Evolutionary conservation across 495 filamentous ascomycete species (phyloP).

Genomic region (Penicillium soppii): DNA sequence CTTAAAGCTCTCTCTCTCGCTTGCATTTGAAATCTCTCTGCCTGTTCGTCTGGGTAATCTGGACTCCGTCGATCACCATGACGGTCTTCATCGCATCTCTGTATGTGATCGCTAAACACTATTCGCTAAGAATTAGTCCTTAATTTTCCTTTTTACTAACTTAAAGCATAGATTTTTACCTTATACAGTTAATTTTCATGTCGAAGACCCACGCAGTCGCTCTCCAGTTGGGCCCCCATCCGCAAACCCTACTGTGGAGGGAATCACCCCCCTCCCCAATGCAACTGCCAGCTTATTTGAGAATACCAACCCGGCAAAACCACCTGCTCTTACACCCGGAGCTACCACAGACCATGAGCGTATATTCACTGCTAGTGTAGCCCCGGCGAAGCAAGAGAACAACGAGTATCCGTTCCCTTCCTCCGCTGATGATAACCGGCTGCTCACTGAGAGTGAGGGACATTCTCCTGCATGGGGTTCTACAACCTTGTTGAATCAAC

Average conservation of each 20-base stretch:
- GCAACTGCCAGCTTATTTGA: conserved; percentile 41
- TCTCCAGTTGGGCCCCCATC: conserved; percentile 28
- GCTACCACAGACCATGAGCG: conserved; percentile 60
- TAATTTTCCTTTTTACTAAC: conserved; percentile 1
- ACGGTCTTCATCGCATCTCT: conserved; percentile 82
- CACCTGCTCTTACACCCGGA: conserved; percentile 49
- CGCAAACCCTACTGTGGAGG: conserved; percentile 28
- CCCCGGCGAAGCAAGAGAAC: conserved; percentile 30
- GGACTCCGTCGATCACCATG: conserved; percentile 50
- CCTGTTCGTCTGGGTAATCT: conserved; percentile 1
- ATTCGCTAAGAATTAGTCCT: background rate
- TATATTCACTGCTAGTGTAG: conserved; percentile 51
- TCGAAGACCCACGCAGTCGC: conserved; percentile 28
- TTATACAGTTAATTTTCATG: conserved; percentile 78
- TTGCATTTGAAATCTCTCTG: conserved; percentile 5
- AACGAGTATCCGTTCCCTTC: conserved; percentile 37
- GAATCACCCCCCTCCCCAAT: conserved; percentile 37
- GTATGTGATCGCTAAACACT: conserved; percentile 49
- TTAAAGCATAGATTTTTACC: conserved; percentile 69
- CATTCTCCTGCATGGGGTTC: conserved; percentile 64
- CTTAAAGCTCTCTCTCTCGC: background rate
- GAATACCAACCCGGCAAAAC: conserved; percentile 38
- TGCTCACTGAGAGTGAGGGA: conserved; percentile 41
- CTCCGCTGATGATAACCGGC: conserved; percentile 14
- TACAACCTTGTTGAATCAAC: conserved; percentile 65